Conservation (phyloP, 805 yeast species). For the Ogataea minuta region DNA sequence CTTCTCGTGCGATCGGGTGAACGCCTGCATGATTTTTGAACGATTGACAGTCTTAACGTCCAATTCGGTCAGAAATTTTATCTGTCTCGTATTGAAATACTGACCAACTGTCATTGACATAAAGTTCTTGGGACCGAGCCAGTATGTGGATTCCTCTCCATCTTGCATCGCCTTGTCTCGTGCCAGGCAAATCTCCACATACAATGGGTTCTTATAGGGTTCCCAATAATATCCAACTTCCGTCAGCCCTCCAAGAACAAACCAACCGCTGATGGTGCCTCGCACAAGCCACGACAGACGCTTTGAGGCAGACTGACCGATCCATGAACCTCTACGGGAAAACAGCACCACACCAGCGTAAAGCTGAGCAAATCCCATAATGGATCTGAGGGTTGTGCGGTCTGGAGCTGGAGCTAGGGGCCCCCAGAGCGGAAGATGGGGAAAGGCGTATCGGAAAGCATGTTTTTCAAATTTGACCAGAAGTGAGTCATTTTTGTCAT, state of each 20-base stretch:
- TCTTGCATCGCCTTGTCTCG: slow-evolving; percentile 30
- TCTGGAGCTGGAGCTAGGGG: slow-evolving; percentile 38
- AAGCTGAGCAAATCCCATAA: slow-evolving; percentile 29
- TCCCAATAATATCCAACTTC: slow-evolving; percentile 19
- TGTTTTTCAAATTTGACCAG: slow-evolving; percentile 20
- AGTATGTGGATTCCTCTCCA: slow-evolving; percentile 42
- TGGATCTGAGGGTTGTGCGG: slow-evolving; percentile 25
- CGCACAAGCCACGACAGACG: slow-evolving; percentile 4
- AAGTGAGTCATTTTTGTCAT: slow-evolving; percentile 26
- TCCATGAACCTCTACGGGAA: slow-evolving; percentile 6
- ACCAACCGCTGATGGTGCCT: slow-evolving; percentile 8
- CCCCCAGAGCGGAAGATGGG: slow-evolving; percentile 32
- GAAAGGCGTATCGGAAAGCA: slow-evolving; percentile 29
- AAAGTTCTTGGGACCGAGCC: slow-evolving; percentile 50
- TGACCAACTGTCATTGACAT: slow-evolving; percentile 42
- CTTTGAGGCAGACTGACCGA: neutral
- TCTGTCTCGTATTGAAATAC: slow-evolving; percentile 26
- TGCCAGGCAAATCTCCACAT: slow-evolving; percentile 29
- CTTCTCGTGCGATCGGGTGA: neutral
- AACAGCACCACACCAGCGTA: slow-evolving; percentile 22
- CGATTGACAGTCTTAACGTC: slow-evolving; percentile 21
- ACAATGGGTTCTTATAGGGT: slow-evolving; percentile 26
- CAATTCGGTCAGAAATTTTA: slow-evolving; percentile 19
- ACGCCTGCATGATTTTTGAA: slow-evolving; percentile 12
- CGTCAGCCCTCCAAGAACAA: slow-evolving; percentile 21